Percentiles rank a stretch among this genome's conserved stretches.
Evolutionary conservation across 805 yeast genomes (phyloP).

Genomic region (Metschnikowia henanensis): DNA sequence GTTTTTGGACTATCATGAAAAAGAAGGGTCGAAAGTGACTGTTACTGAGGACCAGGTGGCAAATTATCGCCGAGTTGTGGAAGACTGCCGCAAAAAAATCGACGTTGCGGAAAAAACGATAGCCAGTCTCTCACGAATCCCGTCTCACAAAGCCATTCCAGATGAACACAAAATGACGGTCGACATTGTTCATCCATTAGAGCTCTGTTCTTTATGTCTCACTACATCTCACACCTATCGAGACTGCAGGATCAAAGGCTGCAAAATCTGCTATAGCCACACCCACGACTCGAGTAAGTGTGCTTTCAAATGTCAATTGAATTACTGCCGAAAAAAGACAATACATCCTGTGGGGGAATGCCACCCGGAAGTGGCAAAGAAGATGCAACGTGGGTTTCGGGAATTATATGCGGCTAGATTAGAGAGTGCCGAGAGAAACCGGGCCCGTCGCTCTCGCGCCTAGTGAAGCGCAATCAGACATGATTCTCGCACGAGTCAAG

Average conservation of each 20-base stretch:
- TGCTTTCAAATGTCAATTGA: not conserved
- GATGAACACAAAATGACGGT: not conserved
- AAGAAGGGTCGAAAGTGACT: too few relatives aligned
- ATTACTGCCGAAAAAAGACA: not conserved
- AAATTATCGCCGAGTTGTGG: too few relatives aligned
- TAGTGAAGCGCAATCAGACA: too few relatives aligned
- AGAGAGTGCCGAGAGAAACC: not conserved
- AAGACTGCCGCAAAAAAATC: too few relatives aligned
- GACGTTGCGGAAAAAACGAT: too few relatives aligned
- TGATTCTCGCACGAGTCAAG: too few relatives aligned
- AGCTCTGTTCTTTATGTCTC: conserved; percentile 1
- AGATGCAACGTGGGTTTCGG: not conserved
- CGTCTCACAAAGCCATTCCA: not conserved
- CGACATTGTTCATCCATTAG: not conserved
- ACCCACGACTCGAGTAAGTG: not conserved
- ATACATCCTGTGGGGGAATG: conserved; percentile 1
- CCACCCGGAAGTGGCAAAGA: not conserved
- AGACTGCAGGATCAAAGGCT: not conserved
- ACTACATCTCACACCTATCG: conserved; percentile 1
- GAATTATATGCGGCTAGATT: not conserved
- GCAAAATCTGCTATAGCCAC: not conserved
- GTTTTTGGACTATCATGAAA: too few relatives aligned
- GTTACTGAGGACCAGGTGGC: too few relatives aligned
- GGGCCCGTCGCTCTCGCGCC: too few relatives aligned
- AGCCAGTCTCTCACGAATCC: not conserved